phyloP scores from a whole-genome alignment of 306 rosid species.

The Pachyrhizus erosus region DNA sequence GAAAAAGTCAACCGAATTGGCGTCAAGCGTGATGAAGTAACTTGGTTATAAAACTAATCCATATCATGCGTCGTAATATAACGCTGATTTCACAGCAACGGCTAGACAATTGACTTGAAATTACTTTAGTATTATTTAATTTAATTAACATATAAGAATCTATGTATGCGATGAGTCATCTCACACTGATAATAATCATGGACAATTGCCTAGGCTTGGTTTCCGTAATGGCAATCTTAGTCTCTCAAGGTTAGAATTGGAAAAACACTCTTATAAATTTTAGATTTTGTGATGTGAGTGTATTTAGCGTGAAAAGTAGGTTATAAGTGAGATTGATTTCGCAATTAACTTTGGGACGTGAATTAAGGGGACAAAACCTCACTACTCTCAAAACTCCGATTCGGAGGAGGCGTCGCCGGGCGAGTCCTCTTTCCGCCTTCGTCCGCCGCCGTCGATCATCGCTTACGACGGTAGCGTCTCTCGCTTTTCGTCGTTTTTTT shows the following conservation, averaged over 20 bases:
- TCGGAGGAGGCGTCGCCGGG: background rate
- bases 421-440: background rate
- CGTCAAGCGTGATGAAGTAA: no score
- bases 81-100: no score
- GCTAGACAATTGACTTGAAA: no score
- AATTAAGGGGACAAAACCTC: background rate
- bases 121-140: no score
- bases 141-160: no score
- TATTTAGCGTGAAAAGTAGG: background rate
- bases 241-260: background rate
- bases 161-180: background rate
- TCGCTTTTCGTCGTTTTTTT: background rate
- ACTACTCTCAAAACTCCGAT: background rate
- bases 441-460: background rate
- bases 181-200: no score
- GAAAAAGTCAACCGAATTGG: no score
- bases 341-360: background rate
- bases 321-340: background rate
- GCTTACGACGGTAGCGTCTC: background rate
- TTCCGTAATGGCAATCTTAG: no score
- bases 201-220: background rate
- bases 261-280: background rate
- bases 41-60: no score
- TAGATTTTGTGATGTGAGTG: background rate
- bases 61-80: no score